Evolutionary conservation across 192 early-diverging fungal species (phyloP).

Genomic region (Rhizophlyctis rosea): DNA sequence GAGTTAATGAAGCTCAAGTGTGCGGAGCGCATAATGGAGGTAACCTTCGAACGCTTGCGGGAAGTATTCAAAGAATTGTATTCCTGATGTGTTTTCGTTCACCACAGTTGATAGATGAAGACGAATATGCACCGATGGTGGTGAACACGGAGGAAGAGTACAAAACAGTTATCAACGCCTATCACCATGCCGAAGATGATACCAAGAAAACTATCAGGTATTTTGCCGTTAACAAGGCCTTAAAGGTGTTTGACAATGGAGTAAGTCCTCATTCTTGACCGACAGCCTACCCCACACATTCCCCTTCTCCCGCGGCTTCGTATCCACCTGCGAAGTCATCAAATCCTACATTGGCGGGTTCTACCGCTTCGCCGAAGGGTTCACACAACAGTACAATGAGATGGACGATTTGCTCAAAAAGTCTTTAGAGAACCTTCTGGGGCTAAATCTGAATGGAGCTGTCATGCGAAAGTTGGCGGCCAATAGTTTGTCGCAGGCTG

Average conservation of each 20-base stretch:
- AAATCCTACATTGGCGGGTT: conserved; percentile 71
- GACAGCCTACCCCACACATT: conserved; percentile 66
- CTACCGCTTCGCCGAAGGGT: conserved; percentile 82
- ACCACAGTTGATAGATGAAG: conserved; percentile 73
- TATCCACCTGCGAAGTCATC: conserved; percentile 66
- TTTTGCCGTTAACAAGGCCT: too few relatives aligned
- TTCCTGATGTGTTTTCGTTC: too few relatives aligned
- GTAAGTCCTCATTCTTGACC: too few relatives aligned
- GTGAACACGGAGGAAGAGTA: conserved; percentile 64
- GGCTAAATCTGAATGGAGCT: conserved; percentile 66
- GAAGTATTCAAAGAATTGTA: background rate
- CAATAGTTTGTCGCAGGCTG: conserved; percentile 71
- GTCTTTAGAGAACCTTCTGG: conserved; percentile 65
- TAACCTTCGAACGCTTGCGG: too few relatives aligned
- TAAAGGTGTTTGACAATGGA: conserved; percentile 4
- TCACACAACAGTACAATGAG: conserved; percentile 74
- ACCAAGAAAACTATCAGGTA: conserved; percentile 33
- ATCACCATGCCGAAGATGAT: conserved; percentile 59
- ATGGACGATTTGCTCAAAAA: conserved; percentile 70
- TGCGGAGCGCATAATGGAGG: conserved; percentile 65
- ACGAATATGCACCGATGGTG: conserved; percentile 77
- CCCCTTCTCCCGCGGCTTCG: conserved; percentile 80
- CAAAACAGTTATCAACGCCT: conserved; percentile 57
- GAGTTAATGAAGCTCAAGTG: conserved; percentile 71
- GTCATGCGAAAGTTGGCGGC: conserved; percentile 63